Evolutionary conservation across 192 early-diverging fungal genomes (phyloP), one percentile per base, ranked within the genome.

Genomic region (Cetraspora pellucida): DNA sequence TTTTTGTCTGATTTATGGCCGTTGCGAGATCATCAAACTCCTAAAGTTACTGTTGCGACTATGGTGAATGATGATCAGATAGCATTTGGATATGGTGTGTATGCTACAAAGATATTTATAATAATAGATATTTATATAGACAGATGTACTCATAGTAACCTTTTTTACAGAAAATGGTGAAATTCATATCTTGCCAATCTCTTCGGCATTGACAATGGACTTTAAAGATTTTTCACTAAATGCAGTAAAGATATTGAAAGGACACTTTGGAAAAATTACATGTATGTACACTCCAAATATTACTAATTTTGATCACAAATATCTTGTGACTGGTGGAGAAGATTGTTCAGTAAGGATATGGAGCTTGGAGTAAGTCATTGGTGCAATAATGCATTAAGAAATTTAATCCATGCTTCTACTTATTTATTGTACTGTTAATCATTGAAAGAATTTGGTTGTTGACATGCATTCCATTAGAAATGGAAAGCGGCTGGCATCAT

Each of bases 281-380:
- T 81, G 81, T 61, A 75, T 95, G 27, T 90, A 82, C 77, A 85
- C 86, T 0, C 85, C 90, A 21, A 82, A 82, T 31, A 78, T 81
- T 14, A 70, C 78, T 11, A 75, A 45, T 1, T 77, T 77, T 76
- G 83, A 83, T 50, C 78, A 85, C 65, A 61, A 87, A 30, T 61
- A 90, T 77, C 66, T 95, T 9, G 50, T 95, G 11, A 90, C 91
- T 9, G 92, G 91, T 45, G 89, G 89, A 3, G 77, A 76, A 27
- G 91, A 93, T 78, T 92, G 90, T 57, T 83, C 85, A 11, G 85
- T 93, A 13, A 87, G 86, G 72, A 88, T 94, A 50, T 95, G 94
- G 94, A 87, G 89, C 57, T 78, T 93, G 31, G 89, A 89, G 93
- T 93, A 86, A 79, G 87, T 49, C 28, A 10, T 19, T 76, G 10